These are phyloP conservation scores for Pestalotiopsis sp. DNA, from an alignment of 2,329 filamentous ascomycete species.

Conservation along the genomic window DNA sequence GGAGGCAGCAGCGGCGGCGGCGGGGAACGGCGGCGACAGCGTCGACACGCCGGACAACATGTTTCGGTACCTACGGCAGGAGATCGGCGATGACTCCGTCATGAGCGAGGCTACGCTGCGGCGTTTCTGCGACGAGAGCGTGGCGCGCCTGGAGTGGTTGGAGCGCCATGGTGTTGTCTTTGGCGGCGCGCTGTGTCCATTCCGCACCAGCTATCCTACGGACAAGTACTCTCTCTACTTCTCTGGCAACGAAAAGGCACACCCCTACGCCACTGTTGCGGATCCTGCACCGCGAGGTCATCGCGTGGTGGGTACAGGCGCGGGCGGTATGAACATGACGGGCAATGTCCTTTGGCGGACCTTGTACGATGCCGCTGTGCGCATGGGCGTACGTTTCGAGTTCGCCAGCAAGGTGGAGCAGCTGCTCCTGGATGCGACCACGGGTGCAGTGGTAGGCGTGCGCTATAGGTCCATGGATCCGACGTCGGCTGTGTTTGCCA, in stretches of 20 bases:
- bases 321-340: background rate
- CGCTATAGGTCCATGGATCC: background rate
- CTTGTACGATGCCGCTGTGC: conserved; percentile 7
- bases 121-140: conserved; percentile 20
- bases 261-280: conserved; percentile 11
- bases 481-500: background rate
- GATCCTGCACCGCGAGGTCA: conserved; percentile 14
- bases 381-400: conserved; percentile 12
- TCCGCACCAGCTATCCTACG: conserved; percentile 19
- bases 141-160: conserved; percentile 17
- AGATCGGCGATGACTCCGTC: conserved; percentile 11
- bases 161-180: conserved; percentile 17
- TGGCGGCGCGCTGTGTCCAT: conserved; percentile 15
- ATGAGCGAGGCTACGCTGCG: conserved; percentile 17
- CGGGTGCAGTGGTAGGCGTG: conserved; percentile 6
- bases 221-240: conserved; percentile 13
- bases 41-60: conserved; percentile 20
- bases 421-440: conserved; percentile 4
- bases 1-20: background rate
- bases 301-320: background rate
- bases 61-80: conserved; percentile 18
- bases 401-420: conserved; percentile 7
- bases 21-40: background rate
- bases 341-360: conserved; percentile 12
- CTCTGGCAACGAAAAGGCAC: conserved; percentile 16